Percentiles rank a stretch among this genome's conserved stretches.
These are phyloP conservation scores for Cystobasidiopsis lactophilus DNA, from an alignment of 768 basidiomycete species.

Conservation along the genomic window DNA sequence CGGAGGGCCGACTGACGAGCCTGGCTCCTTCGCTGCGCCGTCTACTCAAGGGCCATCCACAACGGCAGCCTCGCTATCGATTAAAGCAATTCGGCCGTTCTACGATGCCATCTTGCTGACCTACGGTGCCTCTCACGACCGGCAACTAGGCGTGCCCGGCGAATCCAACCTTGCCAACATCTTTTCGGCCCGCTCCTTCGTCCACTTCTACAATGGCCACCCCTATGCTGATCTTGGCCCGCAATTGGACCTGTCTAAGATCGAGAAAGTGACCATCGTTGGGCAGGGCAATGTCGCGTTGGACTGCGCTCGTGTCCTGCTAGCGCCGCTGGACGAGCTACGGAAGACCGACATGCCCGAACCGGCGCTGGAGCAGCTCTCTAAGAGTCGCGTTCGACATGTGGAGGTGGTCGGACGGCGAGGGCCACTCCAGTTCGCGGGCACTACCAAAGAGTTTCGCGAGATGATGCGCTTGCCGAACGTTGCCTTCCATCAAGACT, in stretches of 20 bases:
- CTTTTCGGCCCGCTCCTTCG: conserved; percentile 55
- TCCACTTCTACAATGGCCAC: conserved; percentile 93
- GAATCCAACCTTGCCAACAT: conserved; percentile 32
- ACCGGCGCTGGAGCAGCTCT: conserved; percentile 45
- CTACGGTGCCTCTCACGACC: conserved; percentile 49
- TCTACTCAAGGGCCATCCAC: conserved; percentile 34
- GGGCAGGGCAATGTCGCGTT: conserved; percentile 91
- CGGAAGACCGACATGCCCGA: conserved; percentile 54
- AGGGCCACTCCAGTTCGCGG: conserved; percentile 70
- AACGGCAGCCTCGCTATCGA: conserved; percentile 30
- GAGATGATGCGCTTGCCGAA: conserved; percentile 50
- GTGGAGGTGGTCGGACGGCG: conserved; percentile 67
- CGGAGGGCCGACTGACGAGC: conserved; percentile 13
- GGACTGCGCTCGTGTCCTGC: conserved; percentile 72
- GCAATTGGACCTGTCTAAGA: conserved; percentile 35
- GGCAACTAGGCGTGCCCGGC: conserved; percentile 35
- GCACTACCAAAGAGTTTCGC: conserved; percentile 76
- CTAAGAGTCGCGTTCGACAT: conserved; percentile 40
- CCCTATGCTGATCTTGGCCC: conserved; percentile 35
- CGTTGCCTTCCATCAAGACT: conserved; percentile 38
- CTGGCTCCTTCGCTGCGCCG: conserved; percentile 18
- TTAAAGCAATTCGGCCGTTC: conserved; percentile 39
- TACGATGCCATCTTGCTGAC: conserved; percentile 77
- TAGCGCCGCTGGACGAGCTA: conserved; percentile 44
- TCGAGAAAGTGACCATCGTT: conserved; percentile 55